Base-by-base conservation (phyloP, 139 green algal genomes). In the Gonium pectorale region DNA sequence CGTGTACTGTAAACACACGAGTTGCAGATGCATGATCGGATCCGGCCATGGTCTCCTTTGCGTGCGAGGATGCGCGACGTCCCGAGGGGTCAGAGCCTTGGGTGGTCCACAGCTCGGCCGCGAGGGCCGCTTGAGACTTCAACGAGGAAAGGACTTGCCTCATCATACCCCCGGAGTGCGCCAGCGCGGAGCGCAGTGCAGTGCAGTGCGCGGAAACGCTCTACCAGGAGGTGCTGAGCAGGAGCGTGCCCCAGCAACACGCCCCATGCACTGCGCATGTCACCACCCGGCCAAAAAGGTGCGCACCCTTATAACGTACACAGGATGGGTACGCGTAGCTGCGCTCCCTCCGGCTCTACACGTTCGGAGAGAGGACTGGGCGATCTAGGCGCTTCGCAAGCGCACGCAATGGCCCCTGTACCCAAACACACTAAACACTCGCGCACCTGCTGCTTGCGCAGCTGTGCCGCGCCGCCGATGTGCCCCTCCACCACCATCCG, bases 401-500 rank as follows among this genome's bases (percentile, higher is more conserved):
- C n/a, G n/a, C n/a, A n/a, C n/a, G 44, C 54, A 52, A 64, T 78
- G 35, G 44, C 71, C 13, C 13, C 7, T 31, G 46, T 52, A 68
- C 52, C n/a, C 73, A 54, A n/a, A 69, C 17, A 24, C 5, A 21
- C 21, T 3, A 11, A 33, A 5, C 21, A 56, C 38, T 54, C n/a
- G 67, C 74, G 21, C 63, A 91, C 88, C 86, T 90, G 86, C 40
- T 79, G 43, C 81, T 92, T 90, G 51, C 71, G 67, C 51, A 78
- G 44, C 40, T 84, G 73, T 0, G 92, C 94, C 4, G 91, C 93
- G 9, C 83, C 87, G 35, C 95, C 95, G 9, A 96, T 79, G 62
- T 90, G 87, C 19, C 94, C 94, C 73, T 94, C 93, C 73, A 97
- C 85, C 60, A 97, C 88, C 77, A 98, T 81, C 22, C 90, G 87